Percentiles rank a stretch among this genome's conserved stretches.
Conservation (phyloP, 805 yeast species). For the Tetrapisispora nanseiensis region DNA sequence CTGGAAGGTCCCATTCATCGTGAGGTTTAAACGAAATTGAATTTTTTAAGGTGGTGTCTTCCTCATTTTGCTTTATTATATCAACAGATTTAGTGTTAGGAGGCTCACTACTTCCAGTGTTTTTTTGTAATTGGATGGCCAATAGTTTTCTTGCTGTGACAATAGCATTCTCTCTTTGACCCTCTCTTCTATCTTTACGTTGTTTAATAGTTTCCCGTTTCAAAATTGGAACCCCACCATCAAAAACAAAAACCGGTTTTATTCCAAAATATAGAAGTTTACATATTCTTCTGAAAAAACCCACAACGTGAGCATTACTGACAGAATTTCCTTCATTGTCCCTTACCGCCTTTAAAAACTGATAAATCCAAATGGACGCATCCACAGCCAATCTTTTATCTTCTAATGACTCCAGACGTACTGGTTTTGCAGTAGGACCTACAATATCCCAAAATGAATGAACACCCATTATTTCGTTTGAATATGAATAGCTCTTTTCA, state of each 20-base stretch:
- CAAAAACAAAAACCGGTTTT: constrained; percentile 84
- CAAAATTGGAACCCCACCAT: constrained; percentile 85
- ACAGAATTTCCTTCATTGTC: constrained; percentile 73
- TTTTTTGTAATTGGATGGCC: constrained; percentile 66
- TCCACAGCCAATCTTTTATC: constrained; percentile 83
- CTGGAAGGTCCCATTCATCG: constrained; percentile 85
- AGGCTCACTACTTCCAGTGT: not conserved
- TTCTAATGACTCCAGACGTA: constrained; percentile 72
- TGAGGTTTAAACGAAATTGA: constrained; percentile 13
- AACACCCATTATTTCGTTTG: constrained; percentile 87
- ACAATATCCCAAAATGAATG: constrained; percentile 87
- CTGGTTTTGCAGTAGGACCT: constrained; percentile 85
- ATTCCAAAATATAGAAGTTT: constrained; percentile 82
- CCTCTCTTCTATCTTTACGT: constrained; percentile 66
- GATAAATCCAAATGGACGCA: constrained; percentile 98
- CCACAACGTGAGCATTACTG: constrained; percentile 80
- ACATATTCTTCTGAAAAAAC: constrained; percentile 89
- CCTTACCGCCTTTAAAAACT: constrained; percentile 88
- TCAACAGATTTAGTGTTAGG: not conserved
- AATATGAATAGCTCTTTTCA: no score
- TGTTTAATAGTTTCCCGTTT: constrained; percentile 69
- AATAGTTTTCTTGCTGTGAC: constrained; percentile 72
- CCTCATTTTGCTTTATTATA: constrained; percentile 1
- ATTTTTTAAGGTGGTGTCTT: not conserved
- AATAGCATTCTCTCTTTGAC: constrained; percentile 56